phyloP scores from a whole-genome alignment of 768 basidiomycete species.

The Russula vinacea region DNA sequence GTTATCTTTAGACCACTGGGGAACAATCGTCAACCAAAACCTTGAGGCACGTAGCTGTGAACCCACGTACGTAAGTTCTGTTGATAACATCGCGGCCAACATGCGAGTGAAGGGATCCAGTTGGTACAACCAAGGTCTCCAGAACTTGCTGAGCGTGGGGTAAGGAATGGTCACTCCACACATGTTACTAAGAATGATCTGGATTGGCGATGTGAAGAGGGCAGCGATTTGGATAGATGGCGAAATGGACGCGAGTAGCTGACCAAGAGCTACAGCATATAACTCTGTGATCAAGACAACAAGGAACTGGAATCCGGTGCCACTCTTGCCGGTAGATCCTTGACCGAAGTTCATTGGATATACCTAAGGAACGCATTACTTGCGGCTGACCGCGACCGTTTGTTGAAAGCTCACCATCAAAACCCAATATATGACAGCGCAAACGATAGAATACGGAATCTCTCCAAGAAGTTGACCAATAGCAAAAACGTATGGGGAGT shows the following conservation, averaged over 20 bases:
- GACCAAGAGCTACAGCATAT: constrained; percentile 71
- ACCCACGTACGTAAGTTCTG: constrained; percentile 59
- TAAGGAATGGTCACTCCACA: constrained; percentile 80
- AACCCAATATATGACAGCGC: constrained; percentile 74
- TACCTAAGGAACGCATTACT: constrained; percentile 35
- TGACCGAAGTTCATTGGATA: constrained; percentile 70
- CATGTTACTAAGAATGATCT: constrained; percentile 62
- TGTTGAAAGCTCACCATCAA: constrained; percentile 49
- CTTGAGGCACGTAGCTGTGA: neutral
- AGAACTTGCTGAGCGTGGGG: constrained; percentile 62
- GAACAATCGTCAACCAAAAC: neutral
- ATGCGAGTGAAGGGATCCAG: constrained; percentile 71
- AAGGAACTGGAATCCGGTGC: constrained; percentile 71
- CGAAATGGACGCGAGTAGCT: constrained; percentile 69
- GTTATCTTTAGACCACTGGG: constrained; percentile 56
- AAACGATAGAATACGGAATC: constrained; percentile 72
- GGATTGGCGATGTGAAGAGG: constrained; percentile 73
- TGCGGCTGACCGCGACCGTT: neutral
- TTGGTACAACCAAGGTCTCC: constrained; percentile 77
- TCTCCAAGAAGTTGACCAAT: constrained; percentile 80
- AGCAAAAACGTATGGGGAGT: constrained; percentile 82
- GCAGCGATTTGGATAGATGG: constrained; percentile 71
- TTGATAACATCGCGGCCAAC: constrained; percentile 71
- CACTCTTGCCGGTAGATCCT: constrained; percentile 56
- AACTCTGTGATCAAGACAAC: constrained; percentile 69